Evolutionary conservation across 176 grass and related monocot genomes (phyloP).

Genomic region (barley (Hordeum vulgare)): MorexV3_pseudomolecules_assembly NC_058521.1:543269236-543269735

Average conservation of each 20-base stretch:
- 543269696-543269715: too few relatives aligned
- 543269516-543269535: not conserved
- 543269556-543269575: not conserved
- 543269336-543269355: not conserved
- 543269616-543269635: not conserved
- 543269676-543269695: too few relatives aligned
- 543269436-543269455: conserved; percentile 2
- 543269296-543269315: not conserved
- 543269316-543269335: not conserved
- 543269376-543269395: not conserved
- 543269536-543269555: not conserved
- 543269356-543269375: not conserved
- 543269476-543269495: not conserved
- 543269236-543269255: not conserved
- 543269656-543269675: too few relatives aligned
- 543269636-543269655: too few relatives aligned
- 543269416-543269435: conserved; percentile 15
- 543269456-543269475: not conserved
- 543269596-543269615: not conserved
- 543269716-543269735: too few relatives aligned
- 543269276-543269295: not conserved
- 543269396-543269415: not conserved
- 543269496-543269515: not conserved
- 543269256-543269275: not conserved
- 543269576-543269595: not conserved